These are phyloP conservation scores for Austroboletus novae-zelandiae DNA, from an alignment of 1,284 basidiomycete species.

Conservation along the genomic window DNA sequence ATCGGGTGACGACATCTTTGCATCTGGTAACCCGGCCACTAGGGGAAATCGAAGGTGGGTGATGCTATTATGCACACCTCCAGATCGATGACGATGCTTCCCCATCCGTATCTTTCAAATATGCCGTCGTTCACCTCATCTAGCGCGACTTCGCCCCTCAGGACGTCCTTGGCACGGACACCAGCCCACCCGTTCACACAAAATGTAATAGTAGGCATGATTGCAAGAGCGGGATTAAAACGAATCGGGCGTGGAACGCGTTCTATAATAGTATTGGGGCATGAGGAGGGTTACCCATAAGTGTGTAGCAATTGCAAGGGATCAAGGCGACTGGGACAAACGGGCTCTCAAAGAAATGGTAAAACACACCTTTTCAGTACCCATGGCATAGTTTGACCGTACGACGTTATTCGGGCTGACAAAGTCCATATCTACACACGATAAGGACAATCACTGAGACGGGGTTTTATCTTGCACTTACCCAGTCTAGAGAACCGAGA, in stretches of 20 bases:
- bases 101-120: constrained; percentile 19
- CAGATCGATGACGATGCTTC: constrained; percentile 19
- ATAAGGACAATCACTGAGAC: neutral
- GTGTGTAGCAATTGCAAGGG: constrained; percentile 6
- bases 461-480: constrained; percentile 8
- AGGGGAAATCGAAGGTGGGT: neutral
- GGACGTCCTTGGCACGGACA: constrained; percentile 18
- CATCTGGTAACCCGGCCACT: constrained; percentile 31
- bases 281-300: constrained; percentile 23
- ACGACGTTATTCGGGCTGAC: no score
- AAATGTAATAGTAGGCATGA: constrained; percentile 20
- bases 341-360: no score
- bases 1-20: constrained; percentile 1
- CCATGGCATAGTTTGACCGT: neutral
- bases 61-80: neutral
- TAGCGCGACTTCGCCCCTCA: constrained; percentile 6
- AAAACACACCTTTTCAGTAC: constrained; percentile 10
- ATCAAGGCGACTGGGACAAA: neutral
- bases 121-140: constrained; percentile 22
- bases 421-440: neutral
- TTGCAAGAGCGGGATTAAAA: constrained; percentile 16
- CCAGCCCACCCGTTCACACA: constrained; percentile 20
- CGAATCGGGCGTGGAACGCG: constrained; percentile 20
- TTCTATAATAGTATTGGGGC: constrained; percentile 20
- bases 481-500: neutral